Evolutionary conservation across 2,329 filamentous ascomycete species (phyloP), one percentile per base, ranked within the genome.

Genomic region (Ophiostoma angusticollis): DNA sequence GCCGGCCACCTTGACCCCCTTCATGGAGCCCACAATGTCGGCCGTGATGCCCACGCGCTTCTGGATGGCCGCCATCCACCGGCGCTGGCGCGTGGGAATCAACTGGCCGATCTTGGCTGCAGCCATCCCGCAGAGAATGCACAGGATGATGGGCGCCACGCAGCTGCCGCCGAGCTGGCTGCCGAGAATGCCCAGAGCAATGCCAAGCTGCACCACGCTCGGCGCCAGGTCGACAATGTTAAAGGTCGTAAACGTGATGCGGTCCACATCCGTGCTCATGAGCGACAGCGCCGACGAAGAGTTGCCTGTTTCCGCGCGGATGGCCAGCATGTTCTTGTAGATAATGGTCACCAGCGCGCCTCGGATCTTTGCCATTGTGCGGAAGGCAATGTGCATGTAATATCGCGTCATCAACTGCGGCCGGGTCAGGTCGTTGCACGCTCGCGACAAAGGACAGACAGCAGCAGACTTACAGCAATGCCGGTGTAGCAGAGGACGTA

Each of bases 41-140:
- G 63, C 56, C 0, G 67, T 72, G 13, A 61, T 59, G 6, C 60
- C 63, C 16, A 72, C 62, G 3, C 68, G 62, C 19, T 54, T 54
- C 47, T 72, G 59, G 13, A 69, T 67, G 9, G 65, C 65, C 32
- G 63, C 56, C 24, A 71, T 57, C 68, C 68, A 72, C 6, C 31
- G 31, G 3, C 41, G 40, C 28, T 45, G 44, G 3, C 41, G 37
- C 2, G 44, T 31, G 1, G 40, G 41, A 9, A 43, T 24, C 13
- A 43, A 5, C 14, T 43, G 41, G 17, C 37, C 40, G n/a, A 45
- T 28, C 8, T 18, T 16, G 4, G 31, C 41, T 3, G 44, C 41
- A 9, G 31, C 4, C 0, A 16, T 29, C 3, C 40, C 40, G 13
- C 39, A 45, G 8, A 40, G 6, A n/a, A 45, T 9, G 13, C 43